These are phyloP conservation scores for Raffaelea arxii DNA, from an alignment of 2,329 filamentous ascomycete genomes.

Conservation along the genomic window DNA sequence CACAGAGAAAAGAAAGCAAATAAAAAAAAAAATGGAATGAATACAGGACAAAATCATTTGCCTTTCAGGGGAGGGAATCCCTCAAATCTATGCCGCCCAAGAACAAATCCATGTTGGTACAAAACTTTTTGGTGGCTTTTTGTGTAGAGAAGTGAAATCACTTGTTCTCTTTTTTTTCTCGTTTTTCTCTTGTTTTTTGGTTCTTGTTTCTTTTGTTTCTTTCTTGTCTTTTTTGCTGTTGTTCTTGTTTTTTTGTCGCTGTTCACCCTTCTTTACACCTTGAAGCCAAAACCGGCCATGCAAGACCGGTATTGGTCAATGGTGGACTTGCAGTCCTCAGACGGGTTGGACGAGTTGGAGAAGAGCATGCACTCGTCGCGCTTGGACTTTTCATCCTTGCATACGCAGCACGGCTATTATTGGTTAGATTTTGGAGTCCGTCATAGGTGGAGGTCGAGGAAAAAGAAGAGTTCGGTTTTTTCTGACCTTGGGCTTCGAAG, in stretches of 20 bases:
- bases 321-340: conserved; percentile 70
- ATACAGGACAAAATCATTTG: no score
- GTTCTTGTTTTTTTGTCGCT: neutral
- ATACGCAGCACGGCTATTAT: conserved; percentile 85
- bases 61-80: no score
- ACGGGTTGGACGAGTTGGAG: conserved; percentile 72
- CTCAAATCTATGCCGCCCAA: no score
- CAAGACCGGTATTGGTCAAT: conserved; percentile 82
- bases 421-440: neutral
- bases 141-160: no score
- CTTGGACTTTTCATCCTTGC: conserved; percentile 84
- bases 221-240: neutral
- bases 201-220: no score
- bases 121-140: neutral
- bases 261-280: conserved; percentile 32
- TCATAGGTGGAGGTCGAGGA: neutral
- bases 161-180: neutral
- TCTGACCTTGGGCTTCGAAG: conserved; percentile 34
- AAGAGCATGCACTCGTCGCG: conserved; percentile 99
- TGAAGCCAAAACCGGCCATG: conserved; percentile 91
- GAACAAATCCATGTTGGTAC: neutral
- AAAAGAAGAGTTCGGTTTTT: no score
- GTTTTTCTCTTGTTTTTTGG: no score
- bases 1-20: no score
- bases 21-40: no score